Conservation (phyloP, 805 yeast genomes). For the Saccharomyces mikatae region DNA sequence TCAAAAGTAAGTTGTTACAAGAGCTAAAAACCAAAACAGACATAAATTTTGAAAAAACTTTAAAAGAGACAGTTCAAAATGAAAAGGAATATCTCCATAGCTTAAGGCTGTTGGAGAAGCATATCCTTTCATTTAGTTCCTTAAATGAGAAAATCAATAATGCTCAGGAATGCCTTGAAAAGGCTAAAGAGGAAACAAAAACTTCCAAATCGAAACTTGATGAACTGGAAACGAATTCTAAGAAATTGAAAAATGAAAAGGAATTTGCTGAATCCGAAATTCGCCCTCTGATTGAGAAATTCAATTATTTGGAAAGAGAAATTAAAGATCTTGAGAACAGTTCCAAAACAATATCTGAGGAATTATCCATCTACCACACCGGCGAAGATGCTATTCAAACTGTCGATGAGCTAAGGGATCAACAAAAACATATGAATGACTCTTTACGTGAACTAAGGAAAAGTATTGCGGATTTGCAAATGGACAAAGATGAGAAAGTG, state of each 20-base stretch:
- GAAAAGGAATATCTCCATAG: constrained; percentile 27
- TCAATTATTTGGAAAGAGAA: constrained; percentile 23
- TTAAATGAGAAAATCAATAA: constrained; percentile 5
- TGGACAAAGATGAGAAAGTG: constrained; percentile 17
- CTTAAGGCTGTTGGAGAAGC: constrained; percentile 18
- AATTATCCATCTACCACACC: constrained; percentile 18
- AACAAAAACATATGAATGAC: constrained; percentile 17
- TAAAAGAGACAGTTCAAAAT: constrained; percentile 29
- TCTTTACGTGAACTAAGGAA: constrained; percentile 17
- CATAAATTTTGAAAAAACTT: constrained; percentile 27
- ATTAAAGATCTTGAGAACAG: constrained; percentile 15
- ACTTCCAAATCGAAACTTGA: constrained; percentile 17
- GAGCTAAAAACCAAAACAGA: constrained; percentile 29
- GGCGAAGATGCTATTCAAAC: constrained; percentile 18
- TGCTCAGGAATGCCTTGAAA: constrained; percentile 1
- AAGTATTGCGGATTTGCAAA: constrained; percentile 19
- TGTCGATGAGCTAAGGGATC: constrained; percentile 20
- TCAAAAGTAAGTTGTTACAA: constrained; percentile 19
- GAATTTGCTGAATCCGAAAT: constrained; percentile 18
- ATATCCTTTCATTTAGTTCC: constrained; percentile 12
- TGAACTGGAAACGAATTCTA: constrained; percentile 25
- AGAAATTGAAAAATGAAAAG: constrained; percentile 10
- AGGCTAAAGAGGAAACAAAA: constrained; percentile 4
- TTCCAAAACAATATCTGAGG: constrained; percentile 18
- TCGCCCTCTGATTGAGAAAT: constrained; percentile 24